Conservation (phyloP, 257 asterid species). For the Penstemon newberryi region DNA sequence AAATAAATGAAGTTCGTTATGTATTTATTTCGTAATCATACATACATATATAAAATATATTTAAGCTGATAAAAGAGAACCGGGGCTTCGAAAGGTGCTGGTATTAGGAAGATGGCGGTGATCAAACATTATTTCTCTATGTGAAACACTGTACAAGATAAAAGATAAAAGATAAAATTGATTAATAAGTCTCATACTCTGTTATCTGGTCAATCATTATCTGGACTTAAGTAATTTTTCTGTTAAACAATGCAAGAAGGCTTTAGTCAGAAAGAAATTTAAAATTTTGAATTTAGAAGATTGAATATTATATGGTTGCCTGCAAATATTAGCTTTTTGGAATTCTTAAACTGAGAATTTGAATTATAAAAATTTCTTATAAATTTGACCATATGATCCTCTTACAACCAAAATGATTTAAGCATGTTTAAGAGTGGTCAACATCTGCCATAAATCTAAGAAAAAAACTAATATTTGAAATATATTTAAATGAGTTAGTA, state of each 20-base stretch:
- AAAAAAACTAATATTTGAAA: not conserved
- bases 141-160: no score
- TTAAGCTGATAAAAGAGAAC: conserved; percentile 1
- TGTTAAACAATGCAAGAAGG: not conserved
- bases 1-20: not conserved
- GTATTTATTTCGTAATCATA: conserved; percentile 8
- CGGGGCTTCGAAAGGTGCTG: conserved; percentile 1
- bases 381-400: no score
- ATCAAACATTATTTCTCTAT: not conserved
- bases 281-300: no score
- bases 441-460: not conserved
- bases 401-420: not conserved
- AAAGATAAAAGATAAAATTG: no score
- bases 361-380: no score
- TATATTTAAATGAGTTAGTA: not conserved
- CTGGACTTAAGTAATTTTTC: not conserved
- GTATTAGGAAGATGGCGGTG: not conserved
- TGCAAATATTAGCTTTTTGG: no score
- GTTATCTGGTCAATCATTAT: not conserved
- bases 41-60: not conserved
- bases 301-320: no score
- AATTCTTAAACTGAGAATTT: not conserved
- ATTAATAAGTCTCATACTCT: no score
- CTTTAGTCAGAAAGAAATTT: no score
- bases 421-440: not conserved